A percentile compares a stretch with the other conserved stretches of the same genome.
These are phyloP conservation scores for Oryza australiensis DNA, from an alignment of 176 grass and related monocot genomes.

Conservation along the genomic window DNA sequence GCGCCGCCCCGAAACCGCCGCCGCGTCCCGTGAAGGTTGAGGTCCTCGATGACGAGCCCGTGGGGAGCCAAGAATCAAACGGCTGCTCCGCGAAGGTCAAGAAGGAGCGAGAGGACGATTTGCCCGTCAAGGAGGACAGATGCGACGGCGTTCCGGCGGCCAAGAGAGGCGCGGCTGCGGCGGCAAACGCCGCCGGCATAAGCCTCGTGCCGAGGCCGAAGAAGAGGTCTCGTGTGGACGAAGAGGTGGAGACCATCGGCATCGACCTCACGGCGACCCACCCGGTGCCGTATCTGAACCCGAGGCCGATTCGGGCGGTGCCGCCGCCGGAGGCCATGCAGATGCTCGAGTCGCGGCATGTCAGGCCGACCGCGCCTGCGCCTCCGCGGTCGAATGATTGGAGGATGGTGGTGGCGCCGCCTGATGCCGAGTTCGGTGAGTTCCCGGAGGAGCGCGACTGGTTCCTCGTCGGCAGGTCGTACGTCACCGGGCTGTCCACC, in stretches of 20 bases:
- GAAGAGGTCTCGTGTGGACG: constrained; percentile 35
- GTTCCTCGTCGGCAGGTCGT: constrained; percentile 73
- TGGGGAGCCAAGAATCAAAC: background rate
- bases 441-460: constrained; percentile 68
- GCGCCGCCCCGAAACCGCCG: background rate
- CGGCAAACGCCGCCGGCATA: constrained; percentile 29
- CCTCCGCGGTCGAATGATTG: constrained; percentile 34
- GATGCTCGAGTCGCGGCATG: constrained; percentile 6
- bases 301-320: constrained; percentile 67
- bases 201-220: constrained; percentile 35
- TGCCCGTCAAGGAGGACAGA: background rate
- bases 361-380: constrained; percentile 12
- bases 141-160: background rate
- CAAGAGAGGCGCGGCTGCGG: background rate
- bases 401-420: constrained; percentile 44
- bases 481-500: constrained; percentile 71
- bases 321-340: constrained; percentile 20
- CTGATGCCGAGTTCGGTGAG: constrained; percentile 68
- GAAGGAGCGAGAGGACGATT: background rate
- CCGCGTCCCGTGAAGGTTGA: background rate
- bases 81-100: constrained; percentile 13
- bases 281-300: constrained; percentile 66
- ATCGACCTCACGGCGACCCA: constrained; percentile 43
- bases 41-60: background rate
- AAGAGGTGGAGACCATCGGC: background rate